These are phyloP conservation scores for Fusarium denticulatum DNA, from an alignment of 2,329 filamentous ascomycete species.

Conservation along the genomic window DNA sequence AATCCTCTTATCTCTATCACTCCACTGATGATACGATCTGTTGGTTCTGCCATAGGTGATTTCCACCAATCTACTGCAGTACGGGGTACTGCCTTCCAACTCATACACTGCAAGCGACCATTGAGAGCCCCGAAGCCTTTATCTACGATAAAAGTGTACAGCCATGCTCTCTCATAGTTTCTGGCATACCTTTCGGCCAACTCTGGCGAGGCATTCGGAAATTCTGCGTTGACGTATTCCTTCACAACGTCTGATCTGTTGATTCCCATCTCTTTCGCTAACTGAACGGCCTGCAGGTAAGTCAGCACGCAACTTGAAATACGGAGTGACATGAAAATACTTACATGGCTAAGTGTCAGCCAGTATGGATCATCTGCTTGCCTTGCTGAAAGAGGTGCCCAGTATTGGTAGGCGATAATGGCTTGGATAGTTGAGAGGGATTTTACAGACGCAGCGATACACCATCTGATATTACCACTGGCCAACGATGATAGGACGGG, in stretches of 20 bases:
- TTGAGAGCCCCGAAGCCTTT: constrained; percentile 12
- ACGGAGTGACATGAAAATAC: neutral
- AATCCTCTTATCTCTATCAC: constrained; percentile 1
- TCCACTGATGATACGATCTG: constrained; percentile 9
- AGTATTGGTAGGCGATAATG: constrained; percentile 12
- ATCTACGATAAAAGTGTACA: constrained; percentile 1
- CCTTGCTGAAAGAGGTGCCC: neutral
- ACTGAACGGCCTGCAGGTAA: neutral
- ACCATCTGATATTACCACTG: constrained; percentile 6
- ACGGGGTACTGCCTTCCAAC: constrained; percentile 6
- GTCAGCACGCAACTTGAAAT: neutral
- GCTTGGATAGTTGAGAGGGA: constrained; percentile 10
- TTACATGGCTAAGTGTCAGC: neutral
- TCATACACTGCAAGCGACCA: constrained; percentile 2
- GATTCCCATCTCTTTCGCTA: constrained; percentile 6
- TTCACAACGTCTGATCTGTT: neutral
- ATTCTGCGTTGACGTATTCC: constrained; percentile 9
- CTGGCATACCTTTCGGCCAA: neutral
- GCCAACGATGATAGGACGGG: neutral
- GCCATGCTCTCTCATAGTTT: constrained; percentile 14
- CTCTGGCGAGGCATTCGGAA: neutral
- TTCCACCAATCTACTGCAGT: constrained; percentile 16
- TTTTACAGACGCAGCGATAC: neutral
- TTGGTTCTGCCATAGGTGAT: neutral
- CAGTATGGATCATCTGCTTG: constrained; percentile 12